Conservation (phyloP, 371 early-diverging fungal genomes). For the Mucor saturninus region DNA sequence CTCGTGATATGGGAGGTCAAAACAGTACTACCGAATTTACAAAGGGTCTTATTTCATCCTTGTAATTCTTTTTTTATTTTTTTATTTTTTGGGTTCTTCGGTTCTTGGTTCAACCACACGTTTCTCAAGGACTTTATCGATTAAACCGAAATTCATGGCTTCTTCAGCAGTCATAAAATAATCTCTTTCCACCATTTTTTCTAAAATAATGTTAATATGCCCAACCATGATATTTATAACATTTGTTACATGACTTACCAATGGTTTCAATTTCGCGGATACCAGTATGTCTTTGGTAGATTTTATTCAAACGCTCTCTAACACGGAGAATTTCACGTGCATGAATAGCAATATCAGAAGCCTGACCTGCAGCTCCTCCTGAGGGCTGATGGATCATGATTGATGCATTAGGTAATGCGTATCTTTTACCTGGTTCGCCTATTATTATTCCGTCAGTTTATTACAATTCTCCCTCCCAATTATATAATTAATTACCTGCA, state of each 20-base stretch:
- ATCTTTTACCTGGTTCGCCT: constrained; percentile 89
- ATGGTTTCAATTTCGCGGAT: constrained; percentile 80
- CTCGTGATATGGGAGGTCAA: constrained; percentile 50
- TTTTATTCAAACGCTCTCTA: constrained; percentile 83
- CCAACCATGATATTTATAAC: background rate
- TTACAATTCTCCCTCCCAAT: background rate
- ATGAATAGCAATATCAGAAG: constrained; percentile 96
- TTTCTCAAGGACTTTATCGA: constrained; percentile 84
- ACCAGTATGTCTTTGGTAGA: constrained; percentile 89
- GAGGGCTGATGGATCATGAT: constrained; percentile 98
- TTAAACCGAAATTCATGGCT: constrained; percentile 91
- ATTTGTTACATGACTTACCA: constrained; percentile 55
- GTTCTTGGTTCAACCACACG: constrained; percentile 42
- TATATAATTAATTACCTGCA: constrained; percentile 63
- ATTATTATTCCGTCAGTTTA: constrained; percentile 2
- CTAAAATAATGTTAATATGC: constrained; percentile 13
- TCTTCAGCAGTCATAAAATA: constrained; percentile 94
- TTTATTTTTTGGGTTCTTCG: constrained; percentile 36
- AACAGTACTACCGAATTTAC: constrained; percentile 92
- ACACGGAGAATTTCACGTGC: constrained; percentile 94
- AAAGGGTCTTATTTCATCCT: constrained; percentile 69
- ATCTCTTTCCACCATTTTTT: constrained; percentile 93
- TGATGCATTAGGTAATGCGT: constrained; percentile 88
- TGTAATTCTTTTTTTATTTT: constrained; percentile 42
- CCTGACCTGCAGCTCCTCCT: constrained; percentile 97